phyloP scores from a whole-genome alignment of 345 rosid species.

The Arabidopsis arenosa region DNA sequence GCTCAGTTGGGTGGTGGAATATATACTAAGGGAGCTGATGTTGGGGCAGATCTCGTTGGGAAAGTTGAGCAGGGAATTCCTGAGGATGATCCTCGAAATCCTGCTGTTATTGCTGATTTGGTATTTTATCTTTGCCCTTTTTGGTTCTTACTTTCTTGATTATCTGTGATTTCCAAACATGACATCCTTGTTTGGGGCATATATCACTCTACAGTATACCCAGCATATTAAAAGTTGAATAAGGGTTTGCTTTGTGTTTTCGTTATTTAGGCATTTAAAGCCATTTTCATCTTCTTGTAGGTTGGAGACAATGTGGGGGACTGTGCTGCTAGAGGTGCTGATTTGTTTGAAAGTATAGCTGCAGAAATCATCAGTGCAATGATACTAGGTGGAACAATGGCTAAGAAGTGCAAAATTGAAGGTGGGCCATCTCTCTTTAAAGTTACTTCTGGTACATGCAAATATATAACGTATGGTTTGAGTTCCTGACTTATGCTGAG shows the following conservation, averaged over 20 bases:
- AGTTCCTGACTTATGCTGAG: conserved; percentile 19
- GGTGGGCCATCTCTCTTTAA: conserved; percentile 46
- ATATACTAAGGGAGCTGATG: conserved; percentile 99
- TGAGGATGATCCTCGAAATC: conserved; percentile 99
- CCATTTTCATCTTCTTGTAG: conserved; percentile 48
- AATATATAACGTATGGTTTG: conserved; percentile 28
- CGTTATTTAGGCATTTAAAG: conserved; percentile 11
- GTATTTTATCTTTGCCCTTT: conserved; percentile 51
- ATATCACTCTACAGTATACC: conserved; percentile 9
- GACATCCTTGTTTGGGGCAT: conserved; percentile 15
- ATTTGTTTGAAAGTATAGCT: conserved; percentile 98
- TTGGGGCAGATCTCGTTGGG: conserved; percentile 99
- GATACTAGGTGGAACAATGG: conserved; percentile 99
- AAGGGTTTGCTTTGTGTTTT: conserved; percentile 4
- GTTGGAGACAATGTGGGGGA: conserved; percentile 99
- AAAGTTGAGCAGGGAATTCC: conserved; percentile 99
- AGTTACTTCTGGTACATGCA: conserved; percentile 14
- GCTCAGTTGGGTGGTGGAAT: conserved; percentile 99
- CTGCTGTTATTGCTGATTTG: conserved; percentile 99
- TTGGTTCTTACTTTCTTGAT: conserved; percentile 14
- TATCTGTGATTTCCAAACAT: conserved; percentile 1
- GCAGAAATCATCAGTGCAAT: conserved; percentile 99
- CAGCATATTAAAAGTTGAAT: not conserved
- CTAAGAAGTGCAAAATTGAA: conserved; percentile 88
- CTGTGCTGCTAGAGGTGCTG: conserved; percentile 99